phyloP scores from a whole-genome alignment of 208 protist genomes.

The Trichomonas tenax region DNA sequence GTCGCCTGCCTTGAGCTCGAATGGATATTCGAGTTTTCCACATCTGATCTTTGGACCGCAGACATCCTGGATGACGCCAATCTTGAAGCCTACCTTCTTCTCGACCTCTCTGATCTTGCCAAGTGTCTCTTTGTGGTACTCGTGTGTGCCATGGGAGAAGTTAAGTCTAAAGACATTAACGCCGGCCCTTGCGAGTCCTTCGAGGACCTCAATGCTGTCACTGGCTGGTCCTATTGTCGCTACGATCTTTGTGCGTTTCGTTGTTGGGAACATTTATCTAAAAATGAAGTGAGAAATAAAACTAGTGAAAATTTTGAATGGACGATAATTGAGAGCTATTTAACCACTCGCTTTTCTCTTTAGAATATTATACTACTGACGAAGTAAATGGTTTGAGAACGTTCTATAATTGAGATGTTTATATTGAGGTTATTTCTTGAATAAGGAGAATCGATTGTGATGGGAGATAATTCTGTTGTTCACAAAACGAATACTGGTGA shows the following conservation, averaged over 20 bases:
- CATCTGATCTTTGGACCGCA: conserved; percentile 46
- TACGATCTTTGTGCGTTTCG: conserved; percentile 33
- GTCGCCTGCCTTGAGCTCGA: conserved; percentile 25
- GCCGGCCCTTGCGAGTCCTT: conserved; percentile 30
- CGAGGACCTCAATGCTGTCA: conserved; percentile 32
- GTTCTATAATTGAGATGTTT: too few species aligned
- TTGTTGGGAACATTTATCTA: too few species aligned
- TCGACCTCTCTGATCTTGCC: conserved; percentile 18
- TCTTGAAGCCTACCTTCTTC: not conserved
- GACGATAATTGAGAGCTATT: too few species aligned
- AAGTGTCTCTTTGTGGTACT: conserved; percentile 32
- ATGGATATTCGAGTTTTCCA: conserved; percentile 39
- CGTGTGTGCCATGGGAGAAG: conserved; percentile 38
- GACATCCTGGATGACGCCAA: conserved; percentile 36
- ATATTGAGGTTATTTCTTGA: too few species aligned
- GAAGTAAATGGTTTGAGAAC: too few species aligned
- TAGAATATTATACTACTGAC: too few species aligned
- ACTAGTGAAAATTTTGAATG: too few species aligned
- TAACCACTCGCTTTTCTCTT: too few species aligned
- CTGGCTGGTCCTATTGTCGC: conserved; percentile 46
- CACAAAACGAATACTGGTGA: too few species aligned
- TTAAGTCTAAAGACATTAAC: conserved; percentile 42
- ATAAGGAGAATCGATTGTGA: too few species aligned
- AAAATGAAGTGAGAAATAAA: too few species aligned
- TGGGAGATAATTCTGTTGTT: too few species aligned